Evolutionary conservation across 768 basidiomycete genomes (phyloP).

Genomic region (Rubroboletus pulcherrimus): DNA sequence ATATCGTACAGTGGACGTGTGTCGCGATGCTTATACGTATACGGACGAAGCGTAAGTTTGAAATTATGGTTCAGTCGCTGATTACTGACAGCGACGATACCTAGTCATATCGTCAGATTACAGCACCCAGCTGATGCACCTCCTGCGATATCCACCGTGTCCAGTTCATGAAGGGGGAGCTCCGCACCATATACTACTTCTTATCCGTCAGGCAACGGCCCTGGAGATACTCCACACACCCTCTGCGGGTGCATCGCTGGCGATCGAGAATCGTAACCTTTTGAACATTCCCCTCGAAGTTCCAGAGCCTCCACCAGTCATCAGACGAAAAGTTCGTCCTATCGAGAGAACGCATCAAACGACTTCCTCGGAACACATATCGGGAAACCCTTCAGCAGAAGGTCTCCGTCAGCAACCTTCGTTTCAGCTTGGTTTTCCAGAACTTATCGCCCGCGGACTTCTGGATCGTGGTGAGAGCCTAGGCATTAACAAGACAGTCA

Average conservation of each 20-base stretch:
- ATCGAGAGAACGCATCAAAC: conserved; percentile 30
- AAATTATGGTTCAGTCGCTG: neutral
- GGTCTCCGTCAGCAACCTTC: conserved; percentile 41
- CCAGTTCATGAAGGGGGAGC: conserved; percentile 33
- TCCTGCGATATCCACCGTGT: conserved; percentile 78
- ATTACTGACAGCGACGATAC: conserved; percentile 12
- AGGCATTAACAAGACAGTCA: conserved; percentile 80
- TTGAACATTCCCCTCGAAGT: conserved; percentile 71
- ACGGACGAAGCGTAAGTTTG: conserved; percentile 76
- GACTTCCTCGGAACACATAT: conserved; percentile 20
- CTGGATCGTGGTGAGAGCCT: conserved; percentile 74
- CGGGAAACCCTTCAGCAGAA: conserved; percentile 18
- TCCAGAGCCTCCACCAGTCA: conserved; percentile 42
- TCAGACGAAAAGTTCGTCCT: conserved; percentile 35
- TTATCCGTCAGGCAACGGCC: conserved; percentile 80
- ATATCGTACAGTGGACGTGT: conserved; percentile 81
- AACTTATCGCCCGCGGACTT: conserved; percentile 67
- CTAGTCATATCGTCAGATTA: conserved; percentile 87
- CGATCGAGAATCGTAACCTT: conserved; percentile 78
- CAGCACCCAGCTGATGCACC: conserved; percentile 73
- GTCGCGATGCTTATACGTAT: conserved; percentile 95
- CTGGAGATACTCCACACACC: conserved; percentile 73
- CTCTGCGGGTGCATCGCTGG: conserved; percentile 69
- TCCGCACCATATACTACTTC: conserved; percentile 58
- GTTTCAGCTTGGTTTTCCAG: conserved; percentile 56